Evolutionary conservation across 345 rosid species (phyloP).

Genomic region (Brassica juncea): DNA sequence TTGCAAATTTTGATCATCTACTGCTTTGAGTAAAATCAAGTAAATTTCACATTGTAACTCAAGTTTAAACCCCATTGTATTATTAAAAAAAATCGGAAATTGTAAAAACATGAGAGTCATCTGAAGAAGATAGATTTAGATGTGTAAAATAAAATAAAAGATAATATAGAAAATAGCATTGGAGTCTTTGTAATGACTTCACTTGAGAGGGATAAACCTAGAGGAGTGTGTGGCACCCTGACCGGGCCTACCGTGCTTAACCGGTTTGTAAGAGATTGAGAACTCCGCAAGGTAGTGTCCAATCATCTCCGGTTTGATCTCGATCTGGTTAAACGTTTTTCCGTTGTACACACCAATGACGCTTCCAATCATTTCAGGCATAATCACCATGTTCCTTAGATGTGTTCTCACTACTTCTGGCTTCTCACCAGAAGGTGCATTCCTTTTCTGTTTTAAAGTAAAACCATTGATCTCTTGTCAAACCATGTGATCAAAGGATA

Average conservation of each 20-base stretch:
- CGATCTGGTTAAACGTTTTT: constrained; percentile 28
- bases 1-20: no score
- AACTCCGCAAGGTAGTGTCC: constrained; percentile 49
- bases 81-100: not conserved
- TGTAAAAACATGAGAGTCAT: not conserved
- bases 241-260: constrained; percentile 80
- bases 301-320: constrained; percentile 35
- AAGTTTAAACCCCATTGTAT: not conserved
- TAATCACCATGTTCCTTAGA: constrained; percentile 59
- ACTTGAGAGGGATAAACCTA: constrained; percentile 80
- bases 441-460: constrained; percentile 66
- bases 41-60: not conserved
- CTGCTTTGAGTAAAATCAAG: not conserved
- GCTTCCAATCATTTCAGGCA: constrained; percentile 38
- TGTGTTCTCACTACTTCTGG: constrained; percentile 77
- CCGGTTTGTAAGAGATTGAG: constrained; percentile 64
- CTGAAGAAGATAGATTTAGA: not conserved
- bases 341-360: constrained; percentile 33
- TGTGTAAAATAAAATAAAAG: not conserved
- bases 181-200: constrained; percentile 28
- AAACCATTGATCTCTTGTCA: constrained; percentile 41
- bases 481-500: not conserved
- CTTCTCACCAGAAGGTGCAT: constrained; percentile 73
- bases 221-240: constrained; percentile 80
- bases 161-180: not conserved